Base-by-base conservation (phyloP, 2,329 filamentous ascomycete species). In the Epichloe typhina region DNA sequence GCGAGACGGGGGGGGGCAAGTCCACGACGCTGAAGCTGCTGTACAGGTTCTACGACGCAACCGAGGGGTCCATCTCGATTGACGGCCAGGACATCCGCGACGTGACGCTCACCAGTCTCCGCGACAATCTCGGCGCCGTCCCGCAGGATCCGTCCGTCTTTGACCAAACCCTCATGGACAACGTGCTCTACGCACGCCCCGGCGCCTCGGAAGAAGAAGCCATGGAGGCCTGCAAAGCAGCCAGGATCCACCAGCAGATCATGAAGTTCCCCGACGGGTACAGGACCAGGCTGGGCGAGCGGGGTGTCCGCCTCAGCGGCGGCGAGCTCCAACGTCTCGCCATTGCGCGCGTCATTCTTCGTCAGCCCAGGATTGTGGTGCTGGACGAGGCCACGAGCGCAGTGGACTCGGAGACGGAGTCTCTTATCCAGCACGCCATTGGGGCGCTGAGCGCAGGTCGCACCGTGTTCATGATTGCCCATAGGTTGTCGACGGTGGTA, bases 61-160 rank as follows among this genome's bases (percentile, higher is more conserved):
- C 69, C 0, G 61, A 61, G 3, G 80, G 79, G 3, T 64, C 67
- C 5, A 80, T 83, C 53, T 65, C 63, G 3, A 76, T 83, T 38
- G 79, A 82, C 54, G 77, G 74, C 0, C 74, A 79, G 56, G 76
- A 82, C 53, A 70, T 86, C 26, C 73, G 78, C 21, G 69, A 77
- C 26, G 72, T 85, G 2, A 79, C 74, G 0, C 67, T 83, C 13
- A 68, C 72, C 50, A 80, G 74, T 44, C 66, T 86, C 2, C 72
- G 81, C 9, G 71, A 77, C 19, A 68, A 71, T 3, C 72, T 86
- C 26, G 81, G 80, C 19, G 71, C 83, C 12, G 82, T 85, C 0
- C 82, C 82, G 3, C 79, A 86, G 62, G 77, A 82, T 53, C 76
- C 81, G 0, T 68, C 74, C 0, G 67, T 86, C 8, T 85, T 86